These are phyloP conservation scores for Pleurotus tuber-regium DNA, from an alignment of 768 basidiomycete species.

Conservation along the genomic window DNA sequence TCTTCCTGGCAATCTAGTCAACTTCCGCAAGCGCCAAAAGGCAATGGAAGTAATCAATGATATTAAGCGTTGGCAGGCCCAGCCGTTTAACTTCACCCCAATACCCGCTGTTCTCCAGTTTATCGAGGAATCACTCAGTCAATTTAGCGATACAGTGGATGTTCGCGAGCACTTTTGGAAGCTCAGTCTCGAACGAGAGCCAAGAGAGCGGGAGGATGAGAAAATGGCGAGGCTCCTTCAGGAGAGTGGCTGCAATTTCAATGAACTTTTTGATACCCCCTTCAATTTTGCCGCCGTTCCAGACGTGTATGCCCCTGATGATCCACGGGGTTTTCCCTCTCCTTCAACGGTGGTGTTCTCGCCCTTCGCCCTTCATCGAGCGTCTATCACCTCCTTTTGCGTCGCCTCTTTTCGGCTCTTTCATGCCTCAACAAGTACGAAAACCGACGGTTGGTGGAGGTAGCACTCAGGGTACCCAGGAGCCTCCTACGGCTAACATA, in stretches of 20 bases:
- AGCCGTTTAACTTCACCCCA: slow-evolving; percentile 80
- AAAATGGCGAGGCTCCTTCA: slow-evolving; percentile 91
- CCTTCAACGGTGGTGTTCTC: slow-evolving; percentile 36
- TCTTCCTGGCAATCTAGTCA: slow-evolving; percentile 76
- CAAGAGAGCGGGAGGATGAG: slow-evolving; percentile 93
- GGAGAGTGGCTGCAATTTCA: slow-evolving; percentile 85
- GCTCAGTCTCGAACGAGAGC: slow-evolving; percentile 83
- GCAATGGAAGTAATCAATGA: slow-evolving; percentile 96
- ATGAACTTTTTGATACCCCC: slow-evolving; percentile 30
- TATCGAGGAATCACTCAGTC: slow-evolving; percentile 75
- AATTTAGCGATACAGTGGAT: slow-evolving; percentile 64
- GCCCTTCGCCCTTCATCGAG: slow-evolving; percentile 28
- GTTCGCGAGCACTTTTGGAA: slow-evolving; percentile 82
- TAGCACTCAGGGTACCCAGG: slow-evolving; percentile 13
- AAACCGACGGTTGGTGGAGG: slow-evolving; percentile 29
- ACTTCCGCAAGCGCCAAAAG: slow-evolving; percentile 94
- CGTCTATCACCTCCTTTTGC: slow-evolving; percentile 42
- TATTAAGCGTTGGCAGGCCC: slow-evolving; percentile 94
- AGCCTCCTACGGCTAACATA: slow-evolving; percentile 25
- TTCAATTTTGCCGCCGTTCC: slow-evolving; percentile 32
- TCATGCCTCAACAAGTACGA: slow-evolving; percentile 51
- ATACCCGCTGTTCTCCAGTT: slow-evolving; percentile 68
- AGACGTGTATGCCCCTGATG: slow-evolving; percentile 24
- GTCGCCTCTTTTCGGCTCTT: slow-evolving; percentile 59
- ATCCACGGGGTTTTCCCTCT: slow-evolving; percentile 20